Conservation (phyloP, 768 basidiomycete genomes). For the Cystoderma amianthinum region DNA sequence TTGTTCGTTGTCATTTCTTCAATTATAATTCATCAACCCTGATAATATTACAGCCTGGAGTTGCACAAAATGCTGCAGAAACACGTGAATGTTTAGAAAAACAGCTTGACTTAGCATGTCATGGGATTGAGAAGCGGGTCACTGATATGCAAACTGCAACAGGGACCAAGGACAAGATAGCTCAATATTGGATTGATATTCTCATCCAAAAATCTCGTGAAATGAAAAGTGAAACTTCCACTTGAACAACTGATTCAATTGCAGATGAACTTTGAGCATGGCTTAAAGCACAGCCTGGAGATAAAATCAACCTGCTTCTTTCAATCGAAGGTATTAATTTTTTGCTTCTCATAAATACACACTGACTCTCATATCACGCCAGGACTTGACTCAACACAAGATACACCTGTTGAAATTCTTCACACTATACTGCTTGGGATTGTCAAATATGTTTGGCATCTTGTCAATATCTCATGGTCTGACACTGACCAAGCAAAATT, state of each 20-base stretch:
- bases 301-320: constrained; percentile 15
- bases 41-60: constrained; percentile 2
- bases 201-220: constrained; percentile 3
- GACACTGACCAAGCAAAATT: constrained; percentile 14
- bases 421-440: constrained; percentile 27
- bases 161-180: constrained; percentile 22
- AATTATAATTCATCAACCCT: not conserved
- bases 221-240: constrained; percentile 3
- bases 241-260: constrained; percentile 10
- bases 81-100: constrained; percentile 6
- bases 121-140: constrained; percentile 7
- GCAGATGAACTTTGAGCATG: constrained; percentile 5
- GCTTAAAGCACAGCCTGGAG: constrained; percentile 8
- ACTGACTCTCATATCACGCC: constrained; percentile 1
- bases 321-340: too few relatives aligned
- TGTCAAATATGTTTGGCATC: constrained; percentile 27
- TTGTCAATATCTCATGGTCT: constrained; percentile 12
- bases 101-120: constrained; percentile 10
- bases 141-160: constrained; percentile 10
- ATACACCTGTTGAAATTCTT: constrained; percentile 30
- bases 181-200: constrained; percentile 17
- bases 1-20: constrained; percentile 5
- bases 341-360: constrained; percentile 9
- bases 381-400: constrained; percentile 25
- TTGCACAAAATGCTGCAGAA: constrained; percentile 3